Evolutionary conservation across 495 filamentous ascomycete genomes (phyloP), one percentile per base, ranked within the genome.

Genomic region (Aspergillus cavernicola): DNA sequence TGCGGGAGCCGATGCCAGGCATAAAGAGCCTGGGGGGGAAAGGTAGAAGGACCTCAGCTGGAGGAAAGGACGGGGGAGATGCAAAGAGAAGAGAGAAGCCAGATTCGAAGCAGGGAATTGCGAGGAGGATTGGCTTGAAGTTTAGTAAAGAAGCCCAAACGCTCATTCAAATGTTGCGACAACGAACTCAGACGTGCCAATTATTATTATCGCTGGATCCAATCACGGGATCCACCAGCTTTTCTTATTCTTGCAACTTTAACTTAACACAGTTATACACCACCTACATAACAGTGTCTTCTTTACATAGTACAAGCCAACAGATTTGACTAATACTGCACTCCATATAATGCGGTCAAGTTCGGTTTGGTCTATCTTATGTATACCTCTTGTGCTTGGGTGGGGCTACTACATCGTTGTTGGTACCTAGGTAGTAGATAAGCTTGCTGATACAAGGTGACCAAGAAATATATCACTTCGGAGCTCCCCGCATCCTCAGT

Each of bases 1-100:
- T 58, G 58, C 64, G 55, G 65, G 26, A 39, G 48, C 64, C 60
- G 65, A 53, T 58, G 59, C 58, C 62, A 65, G 60, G 61, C 68
- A 69, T 70, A 56, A 60, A 56, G 46, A 50, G 47, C 49, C 36
- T 40, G 53, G 48, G 36, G 48, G 36, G 29, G 16, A n/a, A 9
- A 22, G 15, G 6, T 36, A 7, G 13, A 26, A 24, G 44, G n/a
- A n/a, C n/a, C 19, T 36, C 44, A 24, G 29, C 44, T 36, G 7
- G 39, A 19, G 35, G 35, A 16, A 19, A 11, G n/a, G 49, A 28
- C 8, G 26, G 42, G 18, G 23, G 42, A 26, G 26, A 26, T 15
- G n/a, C 32, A 26, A 19, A 9, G 13, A n/a, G 45, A 19, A 29
- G 24, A 38, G 44, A 24, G 31, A 42, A 45, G 48, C 38, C 50